Evolutionary conservation across 2,329 filamentous ascomycete species (phyloP).

Genomic region (Cladosporium sp.): DNA sequence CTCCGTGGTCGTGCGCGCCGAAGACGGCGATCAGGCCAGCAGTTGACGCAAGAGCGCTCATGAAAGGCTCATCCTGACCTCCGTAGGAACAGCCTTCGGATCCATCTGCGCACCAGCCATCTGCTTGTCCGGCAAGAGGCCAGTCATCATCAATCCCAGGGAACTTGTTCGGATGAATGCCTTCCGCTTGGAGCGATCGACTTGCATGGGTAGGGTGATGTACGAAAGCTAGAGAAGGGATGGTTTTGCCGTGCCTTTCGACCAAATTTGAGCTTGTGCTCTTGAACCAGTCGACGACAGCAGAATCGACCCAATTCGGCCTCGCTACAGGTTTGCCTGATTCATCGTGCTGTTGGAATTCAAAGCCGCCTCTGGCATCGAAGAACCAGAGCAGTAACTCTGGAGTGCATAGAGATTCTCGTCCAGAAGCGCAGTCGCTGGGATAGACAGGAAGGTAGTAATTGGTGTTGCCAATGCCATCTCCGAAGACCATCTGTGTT

Average conservation of each 20-base stretch:
- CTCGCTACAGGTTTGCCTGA: slow-evolving; percentile 28
- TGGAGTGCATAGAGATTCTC: slow-evolving; percentile 27
- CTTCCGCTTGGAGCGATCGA: slow-evolving; percentile 35
- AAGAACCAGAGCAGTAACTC: slow-evolving; percentile 66
- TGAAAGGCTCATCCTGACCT: slow-evolving; percentile 57
- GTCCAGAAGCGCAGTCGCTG: slow-evolving; percentile 26
- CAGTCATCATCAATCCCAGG: slow-evolving; percentile 46
- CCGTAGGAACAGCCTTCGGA: slow-evolving; percentile 31
- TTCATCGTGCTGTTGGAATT: slow-evolving; percentile 39
- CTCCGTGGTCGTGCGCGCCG: slow-evolving; percentile 58
- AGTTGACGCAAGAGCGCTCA: slow-evolving; percentile 55
- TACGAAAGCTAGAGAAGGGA: slow-evolving; percentile 53
- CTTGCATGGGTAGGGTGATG: slow-evolving; percentile 50
- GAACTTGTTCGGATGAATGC: slow-evolving; percentile 41
- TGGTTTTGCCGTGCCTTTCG: slow-evolving; percentile 14
- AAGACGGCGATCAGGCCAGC: slow-evolving; percentile 56
- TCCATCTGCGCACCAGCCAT: slow-evolving; percentile 32
- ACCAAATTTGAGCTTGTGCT: slow-evolving; percentile 22
- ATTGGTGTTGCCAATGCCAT: slow-evolving; percentile 46
- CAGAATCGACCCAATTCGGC: slow-evolving; percentile 44
- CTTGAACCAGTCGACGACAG: slow-evolving; percentile 45
- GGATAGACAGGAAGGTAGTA: slow-evolving; percentile 54
- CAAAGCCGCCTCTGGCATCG: slow-evolving; percentile 58
- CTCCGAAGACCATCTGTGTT: slow-evolving; percentile 37
- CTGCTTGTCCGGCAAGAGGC: slow-evolving; percentile 40